Evolutionary conservation across 1,139 yeast genomes (phyloP).

Genomic region (Candida glucosophila): DNA sequence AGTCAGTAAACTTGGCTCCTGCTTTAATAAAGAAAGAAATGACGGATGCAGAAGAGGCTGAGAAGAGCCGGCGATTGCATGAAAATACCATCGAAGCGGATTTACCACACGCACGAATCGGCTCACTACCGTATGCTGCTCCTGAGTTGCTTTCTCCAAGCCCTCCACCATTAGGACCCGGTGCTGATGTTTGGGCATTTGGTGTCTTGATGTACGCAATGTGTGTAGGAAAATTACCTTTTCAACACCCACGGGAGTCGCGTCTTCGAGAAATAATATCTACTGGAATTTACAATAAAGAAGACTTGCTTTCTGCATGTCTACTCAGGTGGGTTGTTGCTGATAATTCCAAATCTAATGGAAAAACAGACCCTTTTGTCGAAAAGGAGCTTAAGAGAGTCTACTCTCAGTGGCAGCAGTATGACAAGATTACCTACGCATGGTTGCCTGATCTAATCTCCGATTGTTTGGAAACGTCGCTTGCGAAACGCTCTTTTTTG

Average conservation of each 20-base stretch:
- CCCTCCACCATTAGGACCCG: constrained; percentile 63
- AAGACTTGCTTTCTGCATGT: constrained; percentile 28
- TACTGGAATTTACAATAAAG: constrained; percentile 52
- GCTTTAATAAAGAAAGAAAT: too few relatives aligned
- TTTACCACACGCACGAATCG: constrained; percentile 63
- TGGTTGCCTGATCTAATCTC: constrained; percentile 36
- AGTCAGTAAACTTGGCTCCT: constrained; percentile 27
- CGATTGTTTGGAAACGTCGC: constrained; percentile 48
- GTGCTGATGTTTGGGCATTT: constrained; percentile 85
- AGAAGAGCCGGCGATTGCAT: too few relatives aligned
- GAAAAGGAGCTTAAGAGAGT: constrained; percentile 9
- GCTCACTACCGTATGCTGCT: constrained; percentile 87
- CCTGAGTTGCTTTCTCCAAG: constrained; percentile 70
- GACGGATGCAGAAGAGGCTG: too few relatives aligned
- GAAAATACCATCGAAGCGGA: constrained; percentile 33
- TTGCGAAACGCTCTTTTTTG: constrained; percentile 43
- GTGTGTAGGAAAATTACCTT: constrained; percentile 70
- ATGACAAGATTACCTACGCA: constrained; percentile 13
- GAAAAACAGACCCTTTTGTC: too few relatives aligned
- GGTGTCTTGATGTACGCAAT: constrained; percentile 74
- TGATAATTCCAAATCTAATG: too few relatives aligned
- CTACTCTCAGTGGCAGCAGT: constrained; percentile 16
- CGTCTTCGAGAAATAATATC: constrained; percentile 64
- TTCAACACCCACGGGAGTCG: constrained; percentile 76
- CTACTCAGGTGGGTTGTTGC: constrained; percentile 18